Percentiles rank a stretch among this genome's conserved stretches.
Evolutionary conservation across 768 basidiomycete species (phyloP).

Genomic region (Lactifluus rugatus): DNA sequence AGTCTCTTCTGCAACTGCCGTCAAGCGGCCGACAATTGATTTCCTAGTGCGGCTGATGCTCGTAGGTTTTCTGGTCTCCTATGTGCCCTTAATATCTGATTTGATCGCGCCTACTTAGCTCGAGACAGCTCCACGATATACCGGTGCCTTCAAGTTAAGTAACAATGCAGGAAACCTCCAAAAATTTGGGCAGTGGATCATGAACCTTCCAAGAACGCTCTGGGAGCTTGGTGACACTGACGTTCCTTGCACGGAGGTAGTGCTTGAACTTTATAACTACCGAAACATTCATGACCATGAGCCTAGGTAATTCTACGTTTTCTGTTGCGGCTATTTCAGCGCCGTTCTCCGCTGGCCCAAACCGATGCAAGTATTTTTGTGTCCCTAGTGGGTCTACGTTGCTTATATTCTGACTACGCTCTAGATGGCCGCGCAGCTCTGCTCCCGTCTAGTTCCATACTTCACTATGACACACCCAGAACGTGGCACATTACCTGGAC

Average conservation of each 20-base stretch:
- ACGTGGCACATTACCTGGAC: constrained; percentile 66
- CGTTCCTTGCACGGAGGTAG: constrained; percentile 50
- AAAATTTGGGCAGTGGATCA: constrained; percentile 54
- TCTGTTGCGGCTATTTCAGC: constrained; percentile 52
- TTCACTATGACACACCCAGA: constrained; percentile 70
- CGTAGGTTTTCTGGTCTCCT: constrained; percentile 33
- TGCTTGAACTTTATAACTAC: not conserved
- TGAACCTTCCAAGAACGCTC: constrained; percentile 65
- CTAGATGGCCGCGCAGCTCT: constrained; percentile 41
- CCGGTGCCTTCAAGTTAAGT: constrained; percentile 37
- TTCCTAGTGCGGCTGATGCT: constrained; percentile 65
- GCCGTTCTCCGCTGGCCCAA: constrained; percentile 37
- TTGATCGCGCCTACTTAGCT: constrained; percentile 35
- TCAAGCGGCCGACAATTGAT: constrained; percentile 60
- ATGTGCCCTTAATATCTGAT: not conserved
- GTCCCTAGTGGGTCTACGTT: constrained; percentile 1
- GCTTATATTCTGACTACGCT: constrained; percentile 15
- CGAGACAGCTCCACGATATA: constrained; percentile 44
- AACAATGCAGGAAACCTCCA: constrained; percentile 22
- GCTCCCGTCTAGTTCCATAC: constrained; percentile 59
- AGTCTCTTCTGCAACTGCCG: constrained; percentile 46
- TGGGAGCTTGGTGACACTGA: constrained; percentile 75
- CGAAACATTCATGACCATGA: not conserved
- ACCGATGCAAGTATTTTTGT: constrained; percentile 32
- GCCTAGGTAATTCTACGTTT: constrained; percentile 47